Conservation (phyloP, 2,329 filamentous ascomycete species). For the Penicillium glabrum region DNA sequence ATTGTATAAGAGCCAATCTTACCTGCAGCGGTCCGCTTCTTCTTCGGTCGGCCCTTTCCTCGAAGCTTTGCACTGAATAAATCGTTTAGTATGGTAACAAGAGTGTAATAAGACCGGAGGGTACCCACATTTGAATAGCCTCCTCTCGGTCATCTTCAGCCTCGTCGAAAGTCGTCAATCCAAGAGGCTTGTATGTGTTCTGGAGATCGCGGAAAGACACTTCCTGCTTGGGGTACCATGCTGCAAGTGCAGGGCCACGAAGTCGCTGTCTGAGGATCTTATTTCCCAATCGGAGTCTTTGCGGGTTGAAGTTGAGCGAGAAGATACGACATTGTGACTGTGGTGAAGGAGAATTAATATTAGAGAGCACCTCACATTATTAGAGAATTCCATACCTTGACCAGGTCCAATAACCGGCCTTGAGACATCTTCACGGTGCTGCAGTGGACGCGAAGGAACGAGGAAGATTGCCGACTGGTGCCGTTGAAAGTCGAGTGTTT, state of each 20-base stretch:
- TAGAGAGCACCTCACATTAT: not conserved
- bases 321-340: slow-evolving; percentile 92
- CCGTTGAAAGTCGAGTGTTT: not conserved
- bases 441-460: not conserved
- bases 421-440: slow-evolving; percentile 42
- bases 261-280: slow-evolving; percentile 88
- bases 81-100: not conserved
- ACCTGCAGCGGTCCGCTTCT: slow-evolving; percentile 66
- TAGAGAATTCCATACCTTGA: slow-evolving; percentile 63
- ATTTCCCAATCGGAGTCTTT: slow-evolving; percentile 78
- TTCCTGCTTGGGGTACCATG: slow-evolving; percentile 83
- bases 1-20: slow-evolving; percentile 5
- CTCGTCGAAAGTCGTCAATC: slow-evolving; percentile 70
- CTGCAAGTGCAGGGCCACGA: slow-evolving; percentile 74
- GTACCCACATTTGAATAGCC: slow-evolving; percentile 59
- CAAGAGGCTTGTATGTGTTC: slow-evolving; percentile 63
- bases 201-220: slow-evolving; percentile 73
- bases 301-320: slow-evolving; percentile 85
- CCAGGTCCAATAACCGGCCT: slow-evolving; percentile 63
- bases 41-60: slow-evolving; percentile 87
- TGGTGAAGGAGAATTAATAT: slow-evolving; percentile 4
- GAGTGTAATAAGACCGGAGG: too few species aligned
- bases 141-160: slow-evolving; percentile 75
- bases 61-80: slow-evolving; percentile 66
- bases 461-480: not conserved